Evolutionary conservation across 148 eudicot species (phyloP).

Genomic region (Camellia lanceoleosa): DNA sequence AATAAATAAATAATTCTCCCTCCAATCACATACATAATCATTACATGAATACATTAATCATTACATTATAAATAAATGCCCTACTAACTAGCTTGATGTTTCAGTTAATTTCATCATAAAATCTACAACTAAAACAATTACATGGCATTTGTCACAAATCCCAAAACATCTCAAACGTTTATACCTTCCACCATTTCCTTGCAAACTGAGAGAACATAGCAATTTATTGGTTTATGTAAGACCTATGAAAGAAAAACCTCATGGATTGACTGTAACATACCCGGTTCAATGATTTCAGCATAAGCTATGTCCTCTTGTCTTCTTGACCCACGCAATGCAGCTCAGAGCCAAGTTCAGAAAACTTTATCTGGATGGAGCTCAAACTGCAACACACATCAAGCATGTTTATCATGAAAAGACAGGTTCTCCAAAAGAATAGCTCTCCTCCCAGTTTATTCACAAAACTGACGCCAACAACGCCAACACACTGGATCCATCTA

Average conservation of each 20-base stretch:
- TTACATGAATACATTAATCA: neutral
- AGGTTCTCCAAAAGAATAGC: neutral
- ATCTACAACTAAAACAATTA: neutral
- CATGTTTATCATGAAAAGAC: neutral
- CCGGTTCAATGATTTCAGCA: neutral
- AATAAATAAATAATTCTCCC: too few relatives aligned
- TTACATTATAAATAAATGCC: neutral
- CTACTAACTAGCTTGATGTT: neutral
- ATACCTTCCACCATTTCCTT: neutral
- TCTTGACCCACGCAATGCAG: neutral
- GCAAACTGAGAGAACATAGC: neutral
- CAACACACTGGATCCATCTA: constrained; percentile 15
- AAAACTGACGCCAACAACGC: neutral
- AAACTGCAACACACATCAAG: neutral
- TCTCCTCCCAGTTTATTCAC: neutral
- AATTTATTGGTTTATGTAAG: neutral
- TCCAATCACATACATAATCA: too few relatives aligned
- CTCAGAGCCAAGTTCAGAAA: neutral
- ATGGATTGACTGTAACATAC: neutral
- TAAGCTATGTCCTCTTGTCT: neutral
- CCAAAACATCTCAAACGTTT: neutral
- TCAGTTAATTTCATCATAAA: neutral
- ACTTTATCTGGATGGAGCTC: neutral
- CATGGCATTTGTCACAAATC: neutral
- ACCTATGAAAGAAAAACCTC: constrained; percentile 8